phyloP scores from a whole-genome alignment of 1,284 basidiomycete species.

The Microbotryum saponariae region DNA sequence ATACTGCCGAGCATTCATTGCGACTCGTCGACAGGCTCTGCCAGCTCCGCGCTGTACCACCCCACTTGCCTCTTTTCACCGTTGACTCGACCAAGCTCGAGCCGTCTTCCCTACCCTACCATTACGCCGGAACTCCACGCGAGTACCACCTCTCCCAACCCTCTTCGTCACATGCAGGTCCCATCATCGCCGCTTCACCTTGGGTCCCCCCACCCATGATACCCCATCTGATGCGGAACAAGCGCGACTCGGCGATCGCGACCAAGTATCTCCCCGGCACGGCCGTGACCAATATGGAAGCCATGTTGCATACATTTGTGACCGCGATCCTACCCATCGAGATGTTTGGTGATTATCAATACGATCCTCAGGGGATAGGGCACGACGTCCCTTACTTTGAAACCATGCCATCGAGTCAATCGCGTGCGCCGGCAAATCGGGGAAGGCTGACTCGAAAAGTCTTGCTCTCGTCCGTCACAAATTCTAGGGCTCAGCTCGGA shows the following conservation, averaged over 20 bases:
- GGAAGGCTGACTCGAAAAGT: no score
- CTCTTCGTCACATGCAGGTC: conserved; percentile 1
- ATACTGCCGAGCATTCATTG: no score
- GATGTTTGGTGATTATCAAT: conserved; percentile 33
- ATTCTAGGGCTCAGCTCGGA: no score
- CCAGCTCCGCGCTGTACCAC: no score
- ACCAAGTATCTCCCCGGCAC: conserved; percentile 30
- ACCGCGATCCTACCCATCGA: conserved; percentile 26
- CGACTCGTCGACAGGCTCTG: no score
- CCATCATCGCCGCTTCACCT: conserved; percentile 18
- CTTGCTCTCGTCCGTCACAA: no score
- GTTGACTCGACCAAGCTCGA: background rate
- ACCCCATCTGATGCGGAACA: conserved; percentile 34
- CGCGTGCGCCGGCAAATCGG: background rate
- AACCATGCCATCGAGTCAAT: background rate
- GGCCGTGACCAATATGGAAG: conserved; percentile 33
- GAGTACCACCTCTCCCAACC: background rate
- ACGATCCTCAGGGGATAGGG: conserved; percentile 1
- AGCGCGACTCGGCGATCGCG: conserved; percentile 31
- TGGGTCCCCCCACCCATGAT: conserved; percentile 22
- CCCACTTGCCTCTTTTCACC: no score
- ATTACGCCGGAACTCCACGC: no score
- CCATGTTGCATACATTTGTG: conserved; percentile 32
- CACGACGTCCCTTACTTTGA: conserved; percentile 15
- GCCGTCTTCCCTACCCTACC: background rate